Evolutionary conservation across 257 asterid species (phyloP), one percentile per base, ranked within the genome.

Genomic region (Ocimum tenuiflorum): DNA sequence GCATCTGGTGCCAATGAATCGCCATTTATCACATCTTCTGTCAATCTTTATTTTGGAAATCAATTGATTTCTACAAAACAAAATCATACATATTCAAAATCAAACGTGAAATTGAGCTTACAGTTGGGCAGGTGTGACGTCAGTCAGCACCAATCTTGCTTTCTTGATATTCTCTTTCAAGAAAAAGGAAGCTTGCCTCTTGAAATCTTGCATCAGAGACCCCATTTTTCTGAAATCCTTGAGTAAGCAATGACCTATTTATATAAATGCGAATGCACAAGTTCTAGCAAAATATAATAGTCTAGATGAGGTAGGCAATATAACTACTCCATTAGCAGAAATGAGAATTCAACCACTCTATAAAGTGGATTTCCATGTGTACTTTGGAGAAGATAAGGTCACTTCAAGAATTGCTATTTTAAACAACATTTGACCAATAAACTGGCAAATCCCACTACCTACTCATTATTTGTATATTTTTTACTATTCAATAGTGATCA

Each of bases 121-220:
- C 96, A 88, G n/a, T 74, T 90, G 86, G 60, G 76, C 73, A 38
- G 86, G 92, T 3, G 97, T 90, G 41, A 80, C 95, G 61, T 88
- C 96, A 13, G 86, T 80, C 8, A 90, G 83, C 60, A 81, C 96
- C 71, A 90, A 67, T 71, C 96, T 82, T 59, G 97, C 96, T 14
- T 78, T 80, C 75, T 88, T 90, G 86, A 90, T 88, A 73, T 88
- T 86, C 54, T 90, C 95, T 57, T 75, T 88, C 72, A 90, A 73
- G 87, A 90, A 88, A 72, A 88, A 77, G 0, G 95, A 90, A 77
- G 97, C 95, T 73, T 88, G 92, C 56, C 79, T 85, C 88, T 81
- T 88, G 64, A 90, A 79, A 78, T 88, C 96, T 63, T 84, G 78
- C 67, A 90, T 80, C 52, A 84, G 65, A 19, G 85, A 72, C 20